Percentiles rank a stretch among this genome's conserved stretches.
Conservation (phyloP, 768 basidiomycete genomes). For the Lentinula detonsa region DNA sequence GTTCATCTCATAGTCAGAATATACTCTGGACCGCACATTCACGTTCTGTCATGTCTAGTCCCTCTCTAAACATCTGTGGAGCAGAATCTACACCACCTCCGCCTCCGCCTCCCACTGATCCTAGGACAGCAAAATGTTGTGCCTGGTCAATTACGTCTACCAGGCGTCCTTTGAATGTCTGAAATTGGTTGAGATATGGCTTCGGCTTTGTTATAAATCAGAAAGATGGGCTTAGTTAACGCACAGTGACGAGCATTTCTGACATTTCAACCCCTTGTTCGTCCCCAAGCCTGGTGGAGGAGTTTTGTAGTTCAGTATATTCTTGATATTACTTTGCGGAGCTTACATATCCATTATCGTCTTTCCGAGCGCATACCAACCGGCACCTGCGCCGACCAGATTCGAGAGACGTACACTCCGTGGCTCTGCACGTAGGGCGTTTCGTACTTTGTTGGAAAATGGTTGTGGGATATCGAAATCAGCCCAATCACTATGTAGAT, state of each 20-base stretch:
- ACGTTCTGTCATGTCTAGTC: slow-evolving; percentile 87
- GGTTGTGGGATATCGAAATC: slow-evolving; percentile 81
- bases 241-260: slow-evolving; percentile 60
- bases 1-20: not conserved
- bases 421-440: slow-evolving; percentile 86
- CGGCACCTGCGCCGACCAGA: slow-evolving; percentile 80
- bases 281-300: slow-evolving; percentile 59
- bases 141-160: slow-evolving; percentile 83
- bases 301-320: not conserved
- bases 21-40: slow-evolving; percentile 60
- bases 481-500: slow-evolving; percentile 65
- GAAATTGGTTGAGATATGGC: slow-evolving; percentile 6
- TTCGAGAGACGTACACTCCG: slow-evolving; percentile 76
- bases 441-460: slow-evolving; percentile 70
- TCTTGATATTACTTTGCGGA: not conserved
- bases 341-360: slow-evolving; percentile 78
- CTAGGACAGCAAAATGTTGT: slow-evolving; percentile 77
- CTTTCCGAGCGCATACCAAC: slow-evolving; percentile 92
- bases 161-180: slow-evolving; percentile 76
- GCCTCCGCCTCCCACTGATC: slow-evolving; percentile 48
- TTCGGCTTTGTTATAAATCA: not conserved
- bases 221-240: slow-evolving; percentile 8
- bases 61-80: slow-evolving; percentile 74
- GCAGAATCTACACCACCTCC: slow-evolving; percentile 46
- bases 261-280: slow-evolving; percentile 69